Evolutionary conservation across 108 stramenopile genomes (phyloP), one percentile per base, ranked within the genome.

Genomic region (Nitzschia palea): DNA sequence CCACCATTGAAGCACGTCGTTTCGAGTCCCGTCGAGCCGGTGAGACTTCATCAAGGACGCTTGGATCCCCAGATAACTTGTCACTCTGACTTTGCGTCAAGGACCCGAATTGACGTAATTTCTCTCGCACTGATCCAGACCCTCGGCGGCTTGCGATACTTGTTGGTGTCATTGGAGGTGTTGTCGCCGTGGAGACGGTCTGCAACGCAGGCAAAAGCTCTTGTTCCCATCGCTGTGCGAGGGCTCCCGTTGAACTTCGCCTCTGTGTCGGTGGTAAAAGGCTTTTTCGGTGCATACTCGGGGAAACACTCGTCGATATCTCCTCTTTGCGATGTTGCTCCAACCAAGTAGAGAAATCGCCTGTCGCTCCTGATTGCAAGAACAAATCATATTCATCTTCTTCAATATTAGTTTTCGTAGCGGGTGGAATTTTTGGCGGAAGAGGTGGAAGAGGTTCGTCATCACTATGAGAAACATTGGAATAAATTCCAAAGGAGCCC

Each of bases 271-370:
- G 47, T 48, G 9, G 47, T 18, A 12, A 20, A 10, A 4, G n/a
- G 5, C 22, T 4, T 18, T 10, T 12, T 18, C 18, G 9, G 9
- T 12, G 9, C 4, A 48, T n/a, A 20, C 18, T 48, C 15, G 47
- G 47, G 1, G 32, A 56, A 2, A 26, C 14, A 31, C 31, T 31
- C 3, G 55, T 14, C 14, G 14, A 8, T 32, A 18, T 34, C 6
- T 34, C 20, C 30, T 33, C 15, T 26, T 34, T 56, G 12, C 3
- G 44, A 3, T 34, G 29, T 34, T 12, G 15, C 31, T 1, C 55
- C 4, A 34, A 20, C 55, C 55, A 56, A 6, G 55, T 33, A 0
- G 55, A 28, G 33, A 56, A 56, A 31, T 56, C 55, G 14, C 55
- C 55, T 33, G 29, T 15, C 20, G 29, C 32, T 30, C 55, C 55